Evolutionary conservation across 1,284 basidiomycete species (phyloP), one percentile per base, ranked within the genome.

Genomic region (Clitocybe nebularis): DNA sequence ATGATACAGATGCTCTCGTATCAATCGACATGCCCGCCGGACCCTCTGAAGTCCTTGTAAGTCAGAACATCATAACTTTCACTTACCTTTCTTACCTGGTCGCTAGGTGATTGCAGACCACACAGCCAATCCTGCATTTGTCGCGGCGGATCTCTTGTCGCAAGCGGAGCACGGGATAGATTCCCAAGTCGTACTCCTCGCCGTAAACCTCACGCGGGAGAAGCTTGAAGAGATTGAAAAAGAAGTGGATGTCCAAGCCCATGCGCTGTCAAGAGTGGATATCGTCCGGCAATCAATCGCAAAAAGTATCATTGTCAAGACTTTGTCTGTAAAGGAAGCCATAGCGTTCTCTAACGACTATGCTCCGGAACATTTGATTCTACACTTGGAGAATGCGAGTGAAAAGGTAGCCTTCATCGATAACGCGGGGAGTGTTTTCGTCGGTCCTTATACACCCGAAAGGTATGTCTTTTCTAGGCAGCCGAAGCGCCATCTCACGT

Each of bases 21-120:
- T 88, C 90, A 14, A 99, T 99, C 59, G 96, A 99, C 66, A 99
- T 99, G 93, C 96, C 96, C 26, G 96, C 96, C 16, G 96, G 96
- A 5, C 96, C 96, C 9, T 94, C 91, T 5, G 94, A 98, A 66
- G 94, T 98, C 21, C 71, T 97, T 54, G 93, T 93, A 56, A 71
- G 89, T 79, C 11, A 13, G 20, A 28, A 32, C 21, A 20, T 11
- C 20, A 38, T 16, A 34, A 24, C 32, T 19, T 21, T 32, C 23
- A 45, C 37, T 33, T 36, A 22, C 13, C 22, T 41, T 10, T 44
- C 10, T 20, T 22, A 17, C n/a, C n/a, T n/a, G n/a, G n/a, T n/a
- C 37, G 3, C 14, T 35, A 94, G 91, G 90, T 97, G 45, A 91
- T 99, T 49, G 93, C 94, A 24, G 96, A 99, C 63, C 68, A 81